Evolutionary conservation across 2,329 filamentous ascomycete genomes (phyloP), one percentile per base, ranked within the genome.

Genomic region (Fusarium miscanthi): DNA sequence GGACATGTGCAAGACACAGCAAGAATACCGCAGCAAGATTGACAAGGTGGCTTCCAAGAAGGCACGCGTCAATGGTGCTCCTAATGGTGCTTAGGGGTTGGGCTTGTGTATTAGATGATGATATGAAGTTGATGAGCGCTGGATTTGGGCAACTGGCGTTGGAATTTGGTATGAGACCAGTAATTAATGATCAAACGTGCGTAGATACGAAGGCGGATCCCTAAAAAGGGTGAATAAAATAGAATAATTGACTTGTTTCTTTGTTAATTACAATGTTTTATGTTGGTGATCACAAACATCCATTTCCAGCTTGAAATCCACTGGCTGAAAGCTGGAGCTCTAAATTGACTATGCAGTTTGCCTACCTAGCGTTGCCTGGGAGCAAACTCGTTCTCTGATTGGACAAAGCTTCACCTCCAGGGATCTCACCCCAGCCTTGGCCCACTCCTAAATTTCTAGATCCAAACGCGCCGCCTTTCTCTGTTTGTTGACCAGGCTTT

Each of bases 1-100:
- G 63, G 93, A 98, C 82, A 94, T 97, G 86, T 96, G 93, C 82
- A 89, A 91, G 78, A 92, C 92, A 66, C 96, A 99, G 85, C 92
- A 93, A 81, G 86, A 87, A 68, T 98, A 97, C 81, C 89, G 96
- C 77, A 89, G 87, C 77, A 91, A 91, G 80, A 89, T 99, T 14
- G 93, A 99, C 80, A 88, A 88, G 56, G 87, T 86, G 5, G 80
- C 86, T 31, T 79, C 79, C 51, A 81, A 79, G 46, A 87, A 81
- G 80, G 73, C 64, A 27, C 62, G 65, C 46, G 72, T 79, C 35
- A 79, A 79, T 66, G 80, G 78, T 23, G 72, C 52, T 27, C 74
- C 79, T n/a, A 79, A 79, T 63, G 80, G 78, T n/a, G 73, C 53
- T 23, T 77, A 80, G 48, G 51, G 21, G 19, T 40, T 43, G 38